These are phyloP conservation scores for Sanguinoderma infundibulare DNA, from an alignment of 1,284 basidiomycete genomes.

Conservation along the genomic window DNA sequence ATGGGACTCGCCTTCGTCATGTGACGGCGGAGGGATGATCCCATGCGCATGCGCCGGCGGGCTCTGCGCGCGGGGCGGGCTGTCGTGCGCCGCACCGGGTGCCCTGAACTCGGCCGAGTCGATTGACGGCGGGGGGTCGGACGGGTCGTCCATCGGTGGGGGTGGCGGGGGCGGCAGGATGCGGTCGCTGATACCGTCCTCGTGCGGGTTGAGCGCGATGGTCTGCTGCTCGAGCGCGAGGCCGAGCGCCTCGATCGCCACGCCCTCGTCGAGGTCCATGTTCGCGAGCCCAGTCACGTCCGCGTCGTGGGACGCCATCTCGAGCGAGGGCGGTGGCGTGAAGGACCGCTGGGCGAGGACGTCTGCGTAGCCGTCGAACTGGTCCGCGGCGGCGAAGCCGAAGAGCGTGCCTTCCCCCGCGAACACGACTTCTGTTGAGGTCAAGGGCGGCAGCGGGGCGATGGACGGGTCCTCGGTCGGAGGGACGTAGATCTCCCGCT, in stretches of 20 bases:
- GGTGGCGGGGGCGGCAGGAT: conserved; percentile 60
- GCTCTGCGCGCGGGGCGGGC: conserved; percentile 43
- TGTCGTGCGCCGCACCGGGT: conserved; percentile 49
- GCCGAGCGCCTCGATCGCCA: conserved; percentile 60
- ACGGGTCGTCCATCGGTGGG: conserved; percentile 85
- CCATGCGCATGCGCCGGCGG: conserved; percentile 21
- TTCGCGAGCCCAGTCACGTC: conserved; percentile 68
- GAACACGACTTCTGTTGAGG: conserved; percentile 43
- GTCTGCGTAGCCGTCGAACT: conserved; percentile 79
- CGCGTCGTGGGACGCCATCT: conserved; percentile 69
- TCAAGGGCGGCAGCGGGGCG: conserved; percentile 37
- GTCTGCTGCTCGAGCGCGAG: conserved; percentile 59
- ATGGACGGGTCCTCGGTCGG: conserved; percentile 44
- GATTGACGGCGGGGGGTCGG: conserved; percentile 82
- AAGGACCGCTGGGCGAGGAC: conserved; percentile 53
- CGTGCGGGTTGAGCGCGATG: conserved; percentile 19
- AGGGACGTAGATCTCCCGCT: conserved; percentile 68
- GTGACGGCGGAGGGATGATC: conserved; percentile 3
- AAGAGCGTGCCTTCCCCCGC: conserved; percentile 74
- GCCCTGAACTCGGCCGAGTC: conserved; percentile 73
- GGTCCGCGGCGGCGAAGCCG: conserved; percentile 68
- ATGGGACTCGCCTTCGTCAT: conserved; percentile 30
- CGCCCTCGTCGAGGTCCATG: conserved; percentile 49
- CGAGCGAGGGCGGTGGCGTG: conserved; percentile 72
- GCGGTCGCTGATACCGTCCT: not conserved